Base-by-base conservation (phyloP, 2,329 filamentous ascomycete genomes). In the Aspergillus phoenicis region DNA sequence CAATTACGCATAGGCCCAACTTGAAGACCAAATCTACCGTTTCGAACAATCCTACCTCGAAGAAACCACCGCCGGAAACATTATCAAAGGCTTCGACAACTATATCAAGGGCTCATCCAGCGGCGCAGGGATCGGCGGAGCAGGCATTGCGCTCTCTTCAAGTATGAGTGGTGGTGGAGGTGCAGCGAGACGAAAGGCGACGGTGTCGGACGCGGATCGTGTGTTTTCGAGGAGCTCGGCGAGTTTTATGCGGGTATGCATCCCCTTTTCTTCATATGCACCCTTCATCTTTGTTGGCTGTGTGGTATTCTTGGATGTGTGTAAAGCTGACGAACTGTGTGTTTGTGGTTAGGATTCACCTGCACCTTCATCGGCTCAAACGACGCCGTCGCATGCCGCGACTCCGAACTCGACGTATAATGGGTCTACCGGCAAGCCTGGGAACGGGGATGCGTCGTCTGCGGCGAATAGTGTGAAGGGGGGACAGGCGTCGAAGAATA, bases 1-100 rank as follows among this genome's bases (percentile, higher is more conserved):
- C 43, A 51, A 39, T 33, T 22, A 58, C 17, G 17, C 17, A 20
- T 22, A 88, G 86, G 77, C 81, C 55, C 75, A 80, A 68, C 77
- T 88, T 61, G 95, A 99, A 81, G 91, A 96, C 53, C 85, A 86
- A 66, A 98, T 99, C 70, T 88, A 85, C 73, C 87, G 89, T 65
- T 89, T 91, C 71, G 95, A 99, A 77, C 87, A 89, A 60, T 85
- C 89, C 17, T 99, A 99, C 76, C 87, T 99, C 55, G 94, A 98
- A 76, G 92, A 92, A 71, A 96, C 93, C 4, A 87, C 84, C 69
- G 85, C 86, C 20, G 95, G 95, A 48, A 99, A 99, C 80, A 98
- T 99, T 73, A 94, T 99, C 75, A 93, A 91, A 52, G 95, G 95
- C 22, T 99, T 99, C 77, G 95, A 99, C 77, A 96, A 93, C 74